Evolutionary conservation across 371 early-diverging fungal genomes (phyloP).

Genomic region (Actinomortierella ambigua): DNA sequence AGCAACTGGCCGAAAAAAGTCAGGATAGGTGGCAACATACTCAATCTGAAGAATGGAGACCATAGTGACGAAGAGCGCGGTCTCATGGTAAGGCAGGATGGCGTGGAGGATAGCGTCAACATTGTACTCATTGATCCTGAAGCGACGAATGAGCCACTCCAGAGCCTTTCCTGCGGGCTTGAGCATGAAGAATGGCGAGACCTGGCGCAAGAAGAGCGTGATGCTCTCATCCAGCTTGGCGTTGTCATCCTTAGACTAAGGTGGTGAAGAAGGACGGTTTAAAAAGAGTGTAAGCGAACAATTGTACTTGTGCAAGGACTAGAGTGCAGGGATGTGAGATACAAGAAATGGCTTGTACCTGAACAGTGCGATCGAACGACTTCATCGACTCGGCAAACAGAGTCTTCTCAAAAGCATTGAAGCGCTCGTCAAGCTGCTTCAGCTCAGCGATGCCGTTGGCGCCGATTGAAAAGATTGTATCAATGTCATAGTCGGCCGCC

Average conservation of each 20-base stretch:
- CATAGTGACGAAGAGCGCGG: slow-evolving; percentile 84
- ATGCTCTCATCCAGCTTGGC: slow-evolving; percentile 79
- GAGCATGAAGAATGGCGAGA: slow-evolving; percentile 86
- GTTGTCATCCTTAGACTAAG: slow-evolving; percentile 85
- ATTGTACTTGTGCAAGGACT: no score
- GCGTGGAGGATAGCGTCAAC: slow-evolving; percentile 76
- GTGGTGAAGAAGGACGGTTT: no score
- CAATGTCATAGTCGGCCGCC: slow-evolving; percentile 89
- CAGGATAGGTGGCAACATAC: slow-evolving; percentile 47
- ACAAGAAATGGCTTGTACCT: no score
- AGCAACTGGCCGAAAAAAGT: not conserved
- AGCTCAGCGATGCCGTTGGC: slow-evolving; percentile 83
- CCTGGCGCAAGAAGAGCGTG: slow-evolving; percentile 67
- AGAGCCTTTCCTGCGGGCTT: slow-evolving; percentile 84
- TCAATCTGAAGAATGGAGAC: slow-evolving; percentile 68
- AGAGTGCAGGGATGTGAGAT: no score
- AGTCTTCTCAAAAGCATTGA: slow-evolving; percentile 73
- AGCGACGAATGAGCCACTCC: slow-evolving; percentile 94
- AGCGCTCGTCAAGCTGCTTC: slow-evolving; percentile 64
- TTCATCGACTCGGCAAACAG: slow-evolving; percentile 86
- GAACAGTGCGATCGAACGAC: slow-evolving; percentile 76
- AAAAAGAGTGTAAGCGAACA: no score
- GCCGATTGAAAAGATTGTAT: slow-evolving; percentile 86
- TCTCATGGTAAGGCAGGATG: slow-evolving; percentile 93
- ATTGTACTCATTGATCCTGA: slow-evolving; percentile 88